A percentile compares a stretch with the other conserved stretches of the same genome.
Conservation (phyloP, 441 rosid species). For the Eruca vesicaria region DNA sequence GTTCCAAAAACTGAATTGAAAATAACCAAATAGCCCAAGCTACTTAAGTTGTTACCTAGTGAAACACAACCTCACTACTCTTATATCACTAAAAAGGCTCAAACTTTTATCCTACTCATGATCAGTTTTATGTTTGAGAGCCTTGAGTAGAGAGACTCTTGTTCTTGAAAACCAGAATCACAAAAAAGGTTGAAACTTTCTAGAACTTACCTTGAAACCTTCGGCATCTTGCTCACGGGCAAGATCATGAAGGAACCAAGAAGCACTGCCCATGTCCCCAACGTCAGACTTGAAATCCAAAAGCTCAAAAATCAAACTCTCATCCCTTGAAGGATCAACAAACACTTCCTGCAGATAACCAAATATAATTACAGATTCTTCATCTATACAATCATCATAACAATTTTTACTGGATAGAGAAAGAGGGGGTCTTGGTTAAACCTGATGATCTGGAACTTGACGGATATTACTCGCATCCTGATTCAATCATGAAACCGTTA, state of each 20-base stretch:
- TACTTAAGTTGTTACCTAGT: neutral
- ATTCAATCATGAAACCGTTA: constrained; percentile 3
- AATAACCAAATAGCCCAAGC: neutral
- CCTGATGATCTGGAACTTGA: constrained; percentile 83
- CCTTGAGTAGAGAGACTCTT: neutral
- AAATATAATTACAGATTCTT: neutral
- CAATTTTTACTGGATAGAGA: neutral
- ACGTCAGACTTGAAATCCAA: constrained; percentile 70
- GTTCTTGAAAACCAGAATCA: neutral
- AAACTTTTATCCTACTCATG: neutral
- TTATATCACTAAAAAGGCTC: neutral
- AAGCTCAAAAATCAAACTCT: constrained; percentile 84
- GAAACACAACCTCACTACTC: neutral
- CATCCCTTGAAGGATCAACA: constrained; percentile 77
- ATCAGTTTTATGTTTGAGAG: neutral
- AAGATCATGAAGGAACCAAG: constrained; percentile 85
- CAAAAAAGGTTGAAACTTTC: neutral
- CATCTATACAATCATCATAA: neutral
- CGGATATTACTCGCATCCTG: constrained; percentile 77
- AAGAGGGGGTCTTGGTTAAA: constrained; percentile 15
- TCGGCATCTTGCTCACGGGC: constrained; percentile 75
- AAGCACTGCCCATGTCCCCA: constrained; percentile 63
- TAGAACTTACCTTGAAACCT: constrained; percentile 48
- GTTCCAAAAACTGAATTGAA: neutral
- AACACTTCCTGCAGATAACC: constrained; percentile 58